Conservation (phyloP, 2,329 filamentous ascomycete genomes). For the Aphanoascus verrucosus region DNA sequence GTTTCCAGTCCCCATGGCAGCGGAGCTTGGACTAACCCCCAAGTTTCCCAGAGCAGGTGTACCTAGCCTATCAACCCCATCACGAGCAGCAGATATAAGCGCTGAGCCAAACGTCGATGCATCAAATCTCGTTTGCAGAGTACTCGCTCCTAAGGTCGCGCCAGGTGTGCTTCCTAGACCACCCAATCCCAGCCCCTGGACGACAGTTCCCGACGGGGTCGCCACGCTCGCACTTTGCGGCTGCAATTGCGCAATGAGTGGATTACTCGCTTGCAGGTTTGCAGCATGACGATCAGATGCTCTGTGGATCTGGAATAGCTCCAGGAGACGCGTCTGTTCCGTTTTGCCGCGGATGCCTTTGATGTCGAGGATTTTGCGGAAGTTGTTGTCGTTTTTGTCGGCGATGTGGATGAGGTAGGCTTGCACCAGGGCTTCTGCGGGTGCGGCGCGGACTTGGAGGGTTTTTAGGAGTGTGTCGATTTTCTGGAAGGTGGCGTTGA, state of each 20-base stretch:
- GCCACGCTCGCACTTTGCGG: conserved; percentile 22
- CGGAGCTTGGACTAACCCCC: conserved; percentile 8
- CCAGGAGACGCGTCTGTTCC: conserved; percentile 72
- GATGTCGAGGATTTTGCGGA: conserved; percentile 88
- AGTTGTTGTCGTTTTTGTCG: conserved; percentile 87
- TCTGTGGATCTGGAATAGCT: conserved; percentile 83
- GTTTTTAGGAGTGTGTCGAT: conserved; percentile 93
- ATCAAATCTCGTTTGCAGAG: conserved; percentile 53
- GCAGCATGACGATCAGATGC: conserved; percentile 52
- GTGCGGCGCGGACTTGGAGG: conserved; percentile 81
- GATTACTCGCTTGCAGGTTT: conserved; percentile 58
- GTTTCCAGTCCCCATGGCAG: conserved; percentile 21
- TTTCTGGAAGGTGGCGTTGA: conserved; percentile 71
- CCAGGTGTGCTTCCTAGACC: conserved; percentile 36
- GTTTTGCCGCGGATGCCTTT: conserved; percentile 75
- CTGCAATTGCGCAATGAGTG: conserved; percentile 57
- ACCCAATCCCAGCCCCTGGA: conserved; percentile 38
- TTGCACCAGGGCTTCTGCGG: conserved; percentile 87
- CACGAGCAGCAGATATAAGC: conserved; percentile 74
- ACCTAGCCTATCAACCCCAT: conserved; percentile 69
- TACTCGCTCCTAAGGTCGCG: conserved; percentile 33
- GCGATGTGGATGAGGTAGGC: conserved; percentile 96
- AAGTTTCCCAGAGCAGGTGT: conserved; percentile 41
- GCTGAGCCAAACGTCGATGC: conserved; percentile 74
- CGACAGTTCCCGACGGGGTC: conserved; percentile 28